Conservation (phyloP, 2,329 filamentous ascomycete species). For the Saccharata proteae region DNA sequence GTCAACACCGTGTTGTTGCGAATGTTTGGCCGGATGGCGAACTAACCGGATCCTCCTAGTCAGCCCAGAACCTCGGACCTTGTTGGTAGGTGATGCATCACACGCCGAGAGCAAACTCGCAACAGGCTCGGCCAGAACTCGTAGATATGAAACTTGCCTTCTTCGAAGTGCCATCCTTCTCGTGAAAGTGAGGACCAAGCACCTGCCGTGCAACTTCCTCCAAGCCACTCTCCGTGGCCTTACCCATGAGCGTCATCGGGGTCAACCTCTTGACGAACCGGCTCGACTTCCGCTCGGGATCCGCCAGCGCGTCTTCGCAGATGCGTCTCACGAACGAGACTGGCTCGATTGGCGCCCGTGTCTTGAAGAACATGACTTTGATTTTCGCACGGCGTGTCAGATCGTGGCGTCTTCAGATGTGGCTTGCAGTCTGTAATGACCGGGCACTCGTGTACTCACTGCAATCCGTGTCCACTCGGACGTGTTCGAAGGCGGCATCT, state of each 20-base stretch:
- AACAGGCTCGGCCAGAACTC: too few species aligned
- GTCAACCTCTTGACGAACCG: constrained; percentile 49
- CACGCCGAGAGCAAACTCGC: too few species aligned
- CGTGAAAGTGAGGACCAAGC: constrained; percentile 52
- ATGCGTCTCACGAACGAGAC: constrained; percentile 47
- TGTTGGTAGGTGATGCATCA: too few species aligned
- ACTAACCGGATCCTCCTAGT: constrained; percentile 40
- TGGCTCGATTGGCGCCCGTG: constrained; percentile 44
- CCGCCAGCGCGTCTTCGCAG: constrained; percentile 42
- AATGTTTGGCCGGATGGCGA: constrained; percentile 70
- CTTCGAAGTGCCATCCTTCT: constrained; percentile 32
- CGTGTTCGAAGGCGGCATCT: constrained; percentile 38
- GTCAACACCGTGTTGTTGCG: constrained; percentile 60
- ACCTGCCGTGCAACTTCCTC: constrained; percentile 52
- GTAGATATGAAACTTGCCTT: constrained; percentile 39
- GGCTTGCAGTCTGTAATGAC: constrained; percentile 2
- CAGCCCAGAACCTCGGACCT: too few species aligned
- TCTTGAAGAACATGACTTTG: constrained; percentile 47
- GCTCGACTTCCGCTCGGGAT: constrained; percentile 40
- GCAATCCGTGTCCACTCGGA: constrained; percentile 44
- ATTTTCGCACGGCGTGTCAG: too few species aligned
- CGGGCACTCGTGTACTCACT: too few species aligned
- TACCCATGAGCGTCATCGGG: constrained; percentile 47
- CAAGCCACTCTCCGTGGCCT: constrained; percentile 57
- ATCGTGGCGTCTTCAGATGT: constrained; percentile 10